Percentiles rank a stretch among this genome's conserved stretches.
Conservation (phyloP, 257 asterid genomes). For the Solanum bulbocastanum region DNA sequence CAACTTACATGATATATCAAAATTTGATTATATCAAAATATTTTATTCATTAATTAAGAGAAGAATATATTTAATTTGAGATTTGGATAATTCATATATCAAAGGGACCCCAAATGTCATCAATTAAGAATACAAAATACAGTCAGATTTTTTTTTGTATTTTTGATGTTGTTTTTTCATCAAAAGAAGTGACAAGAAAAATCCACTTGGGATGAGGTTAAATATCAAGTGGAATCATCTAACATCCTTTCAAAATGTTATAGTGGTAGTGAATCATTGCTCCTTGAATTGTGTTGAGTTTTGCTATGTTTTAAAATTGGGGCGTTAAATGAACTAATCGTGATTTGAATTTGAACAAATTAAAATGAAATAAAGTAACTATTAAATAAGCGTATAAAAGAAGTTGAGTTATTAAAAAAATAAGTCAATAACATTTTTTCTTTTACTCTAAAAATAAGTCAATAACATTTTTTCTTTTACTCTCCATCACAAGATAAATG, state of each 20-base stretch:
- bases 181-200: not conserved
- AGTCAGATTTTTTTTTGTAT: not conserved
- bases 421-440: no score
- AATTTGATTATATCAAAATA: not conserved
- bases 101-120: not conserved
- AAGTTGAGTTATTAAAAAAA: not conserved
- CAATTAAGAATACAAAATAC: not conserved
- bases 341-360: not conserved
- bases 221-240: not conserved
- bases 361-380: not conserved
- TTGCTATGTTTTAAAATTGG: not conserved
- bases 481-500: not conserved
- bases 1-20: not conserved
- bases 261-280: not conserved
- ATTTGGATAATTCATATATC: not conserved
- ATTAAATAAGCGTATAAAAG: not conserved
- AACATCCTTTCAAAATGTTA: not conserved
- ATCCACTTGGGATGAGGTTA: not conserved
- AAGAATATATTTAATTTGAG: not conserved
- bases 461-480: no score
- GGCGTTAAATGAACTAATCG: accelerated
- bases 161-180: not conserved
- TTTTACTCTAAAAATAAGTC: no score
- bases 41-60: not conserved
- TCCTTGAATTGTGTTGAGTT: not conserved